Percentiles rank a stretch among this genome's conserved stretches.
phyloP scores from a whole-genome alignment of 2,329 filamentous ascomycete species.

The Myriosclerotinia scirpicola region DNA sequence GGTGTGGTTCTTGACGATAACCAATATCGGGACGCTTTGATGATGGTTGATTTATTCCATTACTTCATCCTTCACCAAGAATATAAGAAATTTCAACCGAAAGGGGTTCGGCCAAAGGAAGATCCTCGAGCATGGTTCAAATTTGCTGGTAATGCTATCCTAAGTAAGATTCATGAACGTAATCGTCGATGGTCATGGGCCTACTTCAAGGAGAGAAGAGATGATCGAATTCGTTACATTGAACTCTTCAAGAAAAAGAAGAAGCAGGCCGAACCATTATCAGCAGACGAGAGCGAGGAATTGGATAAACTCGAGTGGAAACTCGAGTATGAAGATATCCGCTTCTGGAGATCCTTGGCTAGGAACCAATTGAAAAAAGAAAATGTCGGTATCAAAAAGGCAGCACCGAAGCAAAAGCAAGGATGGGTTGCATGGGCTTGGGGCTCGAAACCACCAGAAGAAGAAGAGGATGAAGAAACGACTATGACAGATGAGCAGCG shows the following conservation, averaged over 20 bases:
- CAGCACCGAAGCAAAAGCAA: slow-evolving; percentile 62
- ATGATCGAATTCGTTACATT: slow-evolving; percentile 87
- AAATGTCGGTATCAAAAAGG: slow-evolving; percentile 82
- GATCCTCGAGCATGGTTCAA: slow-evolving; percentile 89
- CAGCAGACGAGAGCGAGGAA: slow-evolving; percentile 68
- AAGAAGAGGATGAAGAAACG: slow-evolving; percentile 70
- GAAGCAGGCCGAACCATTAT: slow-evolving; percentile 63
- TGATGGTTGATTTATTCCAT: slow-evolving; percentile 98
- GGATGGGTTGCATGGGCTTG: slow-evolving; percentile 92
- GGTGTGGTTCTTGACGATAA: slow-evolving; percentile 96
- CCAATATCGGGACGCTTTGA: slow-evolving; percentile 93
- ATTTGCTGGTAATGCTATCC: slow-evolving; percentile 86
- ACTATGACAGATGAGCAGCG: slow-evolving; percentile 94
- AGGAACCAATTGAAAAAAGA: slow-evolving; percentile 95
- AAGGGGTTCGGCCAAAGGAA: slow-evolving; percentile 76
- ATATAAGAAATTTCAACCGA: slow-evolving; percentile 89
- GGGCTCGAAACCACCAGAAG: slow-evolving; percentile 67
- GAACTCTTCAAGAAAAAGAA: slow-evolving; percentile 94
- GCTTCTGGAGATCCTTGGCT: slow-evolving; percentile 94
- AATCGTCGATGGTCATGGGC: slow-evolving; percentile 96
- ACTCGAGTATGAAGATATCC: slow-evolving; percentile 87
- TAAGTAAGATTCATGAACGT: slow-evolving; percentile 91
- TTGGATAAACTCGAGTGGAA: slow-evolving; percentile 80
- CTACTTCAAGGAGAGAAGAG: slow-evolving; percentile 88
- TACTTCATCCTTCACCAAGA: slow-evolving; percentile 98